Conservation (phyloP, 2,329 filamentous ascomycete genomes). For the Cladosporium sp. region DNA sequence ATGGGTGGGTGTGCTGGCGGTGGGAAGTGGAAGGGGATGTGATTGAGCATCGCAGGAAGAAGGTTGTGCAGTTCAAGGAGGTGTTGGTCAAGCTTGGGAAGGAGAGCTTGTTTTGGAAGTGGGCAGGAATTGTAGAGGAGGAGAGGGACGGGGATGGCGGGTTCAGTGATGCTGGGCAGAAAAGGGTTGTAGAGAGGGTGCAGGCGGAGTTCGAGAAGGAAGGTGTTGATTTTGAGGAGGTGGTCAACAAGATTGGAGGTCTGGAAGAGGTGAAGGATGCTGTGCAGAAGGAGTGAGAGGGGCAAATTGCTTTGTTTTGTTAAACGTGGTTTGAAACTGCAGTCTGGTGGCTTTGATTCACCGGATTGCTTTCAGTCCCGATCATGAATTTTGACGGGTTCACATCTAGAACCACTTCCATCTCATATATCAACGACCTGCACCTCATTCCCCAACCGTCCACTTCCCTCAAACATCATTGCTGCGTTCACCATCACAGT, state of each 20-base stretch:
- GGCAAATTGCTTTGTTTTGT: too few relatives aligned
- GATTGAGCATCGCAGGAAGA: slow-evolving; percentile 63
- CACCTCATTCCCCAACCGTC: slow-evolving; percentile 44
- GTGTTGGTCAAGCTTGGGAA: slow-evolving; percentile 72
- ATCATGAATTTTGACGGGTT: too few relatives aligned
- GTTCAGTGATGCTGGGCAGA: slow-evolving; percentile 71
- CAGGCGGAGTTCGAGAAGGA: slow-evolving; percentile 69
- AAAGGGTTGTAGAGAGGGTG: slow-evolving; percentile 67
- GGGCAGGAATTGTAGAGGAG: slow-evolving; percentile 89
- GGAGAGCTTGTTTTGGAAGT: slow-evolving; percentile 83
- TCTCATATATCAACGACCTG: slow-evolving; percentile 33
- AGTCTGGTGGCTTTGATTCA: too few relatives aligned
- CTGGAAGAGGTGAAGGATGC: slow-evolving; percentile 45
- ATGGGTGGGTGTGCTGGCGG: slow-evolving; percentile 54
- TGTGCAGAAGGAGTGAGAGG: background rate
- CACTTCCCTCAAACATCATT: slow-evolving; percentile 47
- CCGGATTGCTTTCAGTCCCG: too few relatives aligned
- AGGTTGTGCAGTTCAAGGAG: slow-evolving; percentile 77
- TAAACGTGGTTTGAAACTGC: too few relatives aligned
- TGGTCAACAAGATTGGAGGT: slow-evolving; percentile 69
- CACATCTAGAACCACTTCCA: too few relatives aligned
- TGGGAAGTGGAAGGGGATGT: slow-evolving; percentile 39
- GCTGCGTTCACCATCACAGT: slow-evolving; percentile 60
- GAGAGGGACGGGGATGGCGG: slow-evolving; percentile 75
- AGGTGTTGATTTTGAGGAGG: slow-evolving; percentile 74